Evolutionary conservation across 1,139 yeast species (phyloP), one percentile per base, ranked within the genome.

Genomic region (Pneumocystis wakefieldiae): DNA sequence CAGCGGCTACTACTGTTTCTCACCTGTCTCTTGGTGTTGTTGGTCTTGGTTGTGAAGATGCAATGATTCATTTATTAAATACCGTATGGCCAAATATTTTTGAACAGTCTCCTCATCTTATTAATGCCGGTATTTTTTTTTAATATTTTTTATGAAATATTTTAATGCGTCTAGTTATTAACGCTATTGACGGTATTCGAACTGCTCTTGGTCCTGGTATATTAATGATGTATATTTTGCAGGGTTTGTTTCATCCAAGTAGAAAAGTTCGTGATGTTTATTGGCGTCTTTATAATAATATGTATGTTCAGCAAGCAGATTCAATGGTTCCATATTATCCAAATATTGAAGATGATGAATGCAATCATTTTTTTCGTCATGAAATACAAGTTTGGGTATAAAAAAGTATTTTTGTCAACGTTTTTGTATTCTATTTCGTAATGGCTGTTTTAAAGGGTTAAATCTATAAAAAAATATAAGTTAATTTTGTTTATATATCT

Each of bases 251-350:
- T 73, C 98, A 94, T 70, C 95, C 97, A 0, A 96, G 98, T 0
- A 78, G 85, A 64, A 87, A 86, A 70, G 98, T 94, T 0, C 78
- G 98, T 67, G 76, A 75, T 1, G 84, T 95, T 0, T 94, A 86
- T 72, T 94, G 98, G 97, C 83, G 81, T 68, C 73, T 91, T 39
- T 91, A 82, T 76, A 91, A 92, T 69, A 75, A 78, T 63, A 83
- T 91, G 29, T 91, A 91, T 71, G 81, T 87, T 17, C 90, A 85
- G 69, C 81, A 82, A 67, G 78, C 84, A 57, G 95, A 89, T 71
- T 77, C 91, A 0, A 74, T 92, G 72, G 91, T 90, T 0, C 96
- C 97, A 0, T 84, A 80, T 69, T 91, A 86, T 71, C 98, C 98
- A 0, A 73, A 76, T 37, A 69, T 85, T 29, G 80, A 78, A 3